Evolutionary conservation across 805 yeast genomes (phyloP), one percentile per base, ranked within the genome.

Genomic region (Blastobotrys mokoenaii): DNA sequence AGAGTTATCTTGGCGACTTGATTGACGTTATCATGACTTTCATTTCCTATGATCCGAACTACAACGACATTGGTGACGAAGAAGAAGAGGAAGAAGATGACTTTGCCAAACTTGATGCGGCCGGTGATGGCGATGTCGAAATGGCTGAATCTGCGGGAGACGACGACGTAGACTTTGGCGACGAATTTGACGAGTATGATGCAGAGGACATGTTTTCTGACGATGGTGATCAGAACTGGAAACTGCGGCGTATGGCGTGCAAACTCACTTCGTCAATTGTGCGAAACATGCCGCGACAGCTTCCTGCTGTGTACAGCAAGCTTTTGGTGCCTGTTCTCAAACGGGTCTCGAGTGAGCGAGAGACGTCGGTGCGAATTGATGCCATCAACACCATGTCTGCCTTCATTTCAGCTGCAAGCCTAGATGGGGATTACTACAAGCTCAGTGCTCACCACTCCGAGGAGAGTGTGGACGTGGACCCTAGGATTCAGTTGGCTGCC

Each of bases 181-280:
- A 56, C 36, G 65, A 59, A 18, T 22, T 22, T 22, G 27, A 22
- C 27, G 27, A 22, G 4, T 22, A 22, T 8, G 27, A 22, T 8
- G 27, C 27, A 22, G 27, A 22, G 27, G 57, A 54, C n/a, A 69
- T 59, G 10, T 57, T 61, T 41, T 61, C 64, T 9, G 72, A 66
- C 41, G 70, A 66, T 47, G 77, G 74, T 31, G 82, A 74, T 44
- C 69, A 67, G 43, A 72, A 82, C 1, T 80, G 89, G 83, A 80
- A 76, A 51, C 62, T 84, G 15, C 66, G 93, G 48, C 65, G 75
- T 36, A 72, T 71, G 44, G 63, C 84, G 0, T 68, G 76, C 5
- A 64, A 62, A 27, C 55, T 79, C 30, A 54, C 73, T 6, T 59
- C 68, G 14, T 55, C 69, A 0, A 46, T 74, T 11, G 61, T 73